phyloP scores from a whole-genome alignment of 306 rosid genomes.

The Ormosia emarginata region DNA sequence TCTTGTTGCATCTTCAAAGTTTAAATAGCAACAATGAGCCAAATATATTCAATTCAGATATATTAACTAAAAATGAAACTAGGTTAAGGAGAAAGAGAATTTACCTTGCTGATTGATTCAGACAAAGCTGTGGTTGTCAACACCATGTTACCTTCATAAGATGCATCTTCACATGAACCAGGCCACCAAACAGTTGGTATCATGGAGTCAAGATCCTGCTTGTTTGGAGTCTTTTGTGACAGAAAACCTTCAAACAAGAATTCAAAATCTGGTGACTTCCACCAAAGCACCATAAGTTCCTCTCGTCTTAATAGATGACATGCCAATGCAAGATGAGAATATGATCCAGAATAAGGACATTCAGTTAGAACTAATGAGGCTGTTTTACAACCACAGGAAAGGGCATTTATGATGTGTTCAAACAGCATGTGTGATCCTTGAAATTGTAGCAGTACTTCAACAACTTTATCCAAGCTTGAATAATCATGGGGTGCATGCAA shows the following conservation, averaged over 20 bases:
- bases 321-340: conserved; percentile 80
- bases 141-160: conserved; percentile 72
- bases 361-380: conserved; percentile 61
- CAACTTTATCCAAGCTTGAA: conserved; percentile 78
- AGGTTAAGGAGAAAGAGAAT: conserved; percentile 13
- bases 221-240: conserved; percentile 81
- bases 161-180: conserved; percentile 80
- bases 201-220: conserved; percentile 86
- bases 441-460: conserved; percentile 68
- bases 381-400: conserved; percentile 67
- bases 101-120: conserved; percentile 78
- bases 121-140: conserved; percentile 84
- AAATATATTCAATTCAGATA: neutral
- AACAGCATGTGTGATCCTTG: conserved; percentile 66
- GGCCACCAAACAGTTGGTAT: conserved; percentile 99
- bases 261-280: conserved; percentile 88
- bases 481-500: conserved; percentile 70
- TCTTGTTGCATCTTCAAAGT: conserved; percentile 14
- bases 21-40: neutral
- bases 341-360: conserved; percentile 92
- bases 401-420: conserved; percentile 71
- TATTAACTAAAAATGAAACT: conserved; percentile 15
- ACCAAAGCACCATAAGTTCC: conserved; percentile 92
- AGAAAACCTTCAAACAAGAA: conserved; percentile 86
- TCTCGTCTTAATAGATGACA: conserved; percentile 77